Conservation (phyloP, 192 early-diverging fungal species). For the Linnemannia elongata region DNA sequence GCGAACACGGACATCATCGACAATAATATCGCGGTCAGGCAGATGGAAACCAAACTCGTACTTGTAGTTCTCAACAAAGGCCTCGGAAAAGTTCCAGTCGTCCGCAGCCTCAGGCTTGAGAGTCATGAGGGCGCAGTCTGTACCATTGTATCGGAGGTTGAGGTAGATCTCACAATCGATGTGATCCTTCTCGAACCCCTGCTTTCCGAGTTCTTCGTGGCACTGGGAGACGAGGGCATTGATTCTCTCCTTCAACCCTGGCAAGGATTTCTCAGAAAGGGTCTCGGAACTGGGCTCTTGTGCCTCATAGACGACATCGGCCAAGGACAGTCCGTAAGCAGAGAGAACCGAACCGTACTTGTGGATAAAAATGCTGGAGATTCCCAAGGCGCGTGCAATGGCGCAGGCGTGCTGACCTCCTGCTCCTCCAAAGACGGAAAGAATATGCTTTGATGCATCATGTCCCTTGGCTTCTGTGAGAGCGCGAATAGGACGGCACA, state of each 20-base stretch:
- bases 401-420: slow-evolving; percentile 97
- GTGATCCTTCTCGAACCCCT: slow-evolving; percentile 75
- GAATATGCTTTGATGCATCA: slow-evolving; percentile 83
- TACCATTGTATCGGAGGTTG: slow-evolving; percentile 94
- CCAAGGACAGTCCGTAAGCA: slow-evolving; percentile 90
- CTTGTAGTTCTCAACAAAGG: slow-evolving; percentile 83
- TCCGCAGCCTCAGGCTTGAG: slow-evolving; percentile 66
- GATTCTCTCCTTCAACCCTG: slow-evolving; percentile 67
- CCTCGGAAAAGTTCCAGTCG: slow-evolving; percentile 73
- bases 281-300: slow-evolving; percentile 83
- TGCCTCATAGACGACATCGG: slow-evolving; percentile 93
- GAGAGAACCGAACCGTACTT: slow-evolving; percentile 93
- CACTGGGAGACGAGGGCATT: slow-evolving; percentile 62
- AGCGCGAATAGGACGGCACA: slow-evolving; percentile 95
- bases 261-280: slow-evolving; percentile 57
- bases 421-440: slow-evolving; percentile 96
- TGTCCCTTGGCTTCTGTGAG: slow-evolving; percentile 95
- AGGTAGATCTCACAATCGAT: slow-evolving; percentile 80
- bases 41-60: slow-evolving; percentile 98
- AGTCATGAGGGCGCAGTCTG: slow-evolving; percentile 94
- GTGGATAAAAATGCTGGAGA: slow-evolving; percentile 89
- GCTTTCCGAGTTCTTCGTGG: slow-evolving; percentile 63
- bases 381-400: slow-evolving; percentile 90
- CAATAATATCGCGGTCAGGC: slow-evolving; percentile 81
- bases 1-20: slow-evolving; percentile 95